Base-by-base conservation (phyloP, 2,329 filamentous ascomycete genomes). In the Talaromyces sp. region DNA sequence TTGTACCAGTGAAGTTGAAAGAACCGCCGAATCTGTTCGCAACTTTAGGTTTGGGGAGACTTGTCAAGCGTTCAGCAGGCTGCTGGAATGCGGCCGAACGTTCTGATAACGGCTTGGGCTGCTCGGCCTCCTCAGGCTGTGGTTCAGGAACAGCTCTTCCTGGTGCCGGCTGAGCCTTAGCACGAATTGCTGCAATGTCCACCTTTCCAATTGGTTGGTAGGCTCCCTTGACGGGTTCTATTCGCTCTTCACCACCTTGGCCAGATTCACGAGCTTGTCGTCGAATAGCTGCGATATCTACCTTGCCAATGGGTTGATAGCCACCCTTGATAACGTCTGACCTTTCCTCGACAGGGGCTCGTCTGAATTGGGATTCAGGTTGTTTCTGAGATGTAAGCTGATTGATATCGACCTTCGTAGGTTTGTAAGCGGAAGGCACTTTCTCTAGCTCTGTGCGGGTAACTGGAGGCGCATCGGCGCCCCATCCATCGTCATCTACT, bases 121-220 rank as follows among this genome's bases (percentile, higher is more conserved):
- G 81, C 8, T 85, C 78, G 27, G 80, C 76, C 43, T 75, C 72
- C 24, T 78, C 79, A 19, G 81, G 80, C 47, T 77, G 77, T 56
- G 80, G 75, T 47, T 81, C 79, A n/a, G 82, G 80, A 74, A 76
- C 59, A 73, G 76, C 54, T 70, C 73, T 64, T 9, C 65, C 90
- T 78, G 94, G 90, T 3, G 93, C 63, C 4, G 65, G 90, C 77
- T 95, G 91, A 6, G 92, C 90, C 77, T 87, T 90, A 24, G 94
- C 90, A 69, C 92, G 88, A 73, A 99, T 97, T 24, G 94, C 93
- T 50, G 92, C 92, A 78, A 99, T 98, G 71, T 99, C 95, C 10
- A 99, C 94, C 80, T 97, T 98, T 56, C 95, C 95, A 22, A 98
- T 84, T 1, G 95, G 95, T 77, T 98, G 91, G 74, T 99, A 99